These are phyloP conservation scores for Sugiyamaella valdiviana DNA, from an alignment of 805 yeast species.

Conservation along the genomic window DNA sequence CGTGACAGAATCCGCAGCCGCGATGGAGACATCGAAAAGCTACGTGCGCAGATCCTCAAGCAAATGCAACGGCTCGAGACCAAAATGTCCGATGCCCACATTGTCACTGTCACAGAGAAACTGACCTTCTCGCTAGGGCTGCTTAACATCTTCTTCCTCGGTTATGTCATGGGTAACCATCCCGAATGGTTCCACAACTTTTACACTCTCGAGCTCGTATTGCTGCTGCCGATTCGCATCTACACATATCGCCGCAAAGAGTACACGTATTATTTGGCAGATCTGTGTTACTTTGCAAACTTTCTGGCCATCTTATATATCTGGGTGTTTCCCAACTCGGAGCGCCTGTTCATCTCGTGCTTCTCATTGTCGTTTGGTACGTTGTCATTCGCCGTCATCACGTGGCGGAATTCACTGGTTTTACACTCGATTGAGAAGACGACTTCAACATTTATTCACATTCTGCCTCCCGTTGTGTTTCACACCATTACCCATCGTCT, in stretches of 20 bases:
- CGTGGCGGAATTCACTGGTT: conserved; percentile 93
- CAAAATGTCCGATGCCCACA: conserved; percentile 19
- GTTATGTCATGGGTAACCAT: conserved; percentile 67
- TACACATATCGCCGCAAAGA: conserved; percentile 74
- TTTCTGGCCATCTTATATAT: conserved; percentile 58
- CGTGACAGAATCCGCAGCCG: conserved; percentile 25
- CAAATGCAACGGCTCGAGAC: conserved; percentile 30
- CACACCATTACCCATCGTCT: conserved; percentile 80
- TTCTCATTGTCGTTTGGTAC: conserved; percentile 88
- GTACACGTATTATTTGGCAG: conserved; percentile 84
- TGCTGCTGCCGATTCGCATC: conserved; percentile 78
- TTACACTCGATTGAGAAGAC: conserved; percentile 88
- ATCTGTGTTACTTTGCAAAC: conserved; percentile 88
- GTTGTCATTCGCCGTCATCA: conserved; percentile 83
- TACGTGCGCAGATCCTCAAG: conserved; percentile 21
- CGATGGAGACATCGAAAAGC: conserved; percentile 30
- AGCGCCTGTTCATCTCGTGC: conserved; percentile 68
- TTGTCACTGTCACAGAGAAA: conserved; percentile 55
- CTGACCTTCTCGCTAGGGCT: conserved; percentile 71
- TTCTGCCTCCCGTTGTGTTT: conserved; percentile 83
- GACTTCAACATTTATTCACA: conserved; percentile 84
- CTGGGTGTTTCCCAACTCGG: conserved; percentile 77
- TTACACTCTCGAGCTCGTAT: conserved; percentile 54
- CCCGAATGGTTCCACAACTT: conserved; percentile 73
- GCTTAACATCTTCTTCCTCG: conserved; percentile 60